A percentile compares a stretch with the other conserved stretches of the same genome.
Conservation (phyloP, 2,329 filamentous ascomycete species). For the Fusarium napiforme region DNA sequence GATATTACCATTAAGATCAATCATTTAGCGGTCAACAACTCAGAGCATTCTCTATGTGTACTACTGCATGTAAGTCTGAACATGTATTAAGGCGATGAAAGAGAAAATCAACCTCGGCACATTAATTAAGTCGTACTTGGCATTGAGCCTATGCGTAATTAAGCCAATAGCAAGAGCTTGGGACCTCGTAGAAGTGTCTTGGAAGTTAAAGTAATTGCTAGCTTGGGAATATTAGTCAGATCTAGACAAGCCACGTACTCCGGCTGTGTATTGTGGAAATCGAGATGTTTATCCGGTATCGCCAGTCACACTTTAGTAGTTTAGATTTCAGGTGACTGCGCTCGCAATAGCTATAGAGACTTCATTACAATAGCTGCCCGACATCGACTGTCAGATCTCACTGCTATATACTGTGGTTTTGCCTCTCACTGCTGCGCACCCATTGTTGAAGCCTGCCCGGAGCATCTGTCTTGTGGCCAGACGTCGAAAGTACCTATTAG, state of each 20-base stretch:
- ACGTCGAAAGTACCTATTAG: no score
- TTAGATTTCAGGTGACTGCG: not conserved
- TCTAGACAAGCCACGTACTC: not conserved
- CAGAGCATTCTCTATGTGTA: fast-evolving
- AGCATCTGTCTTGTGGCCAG: no score
- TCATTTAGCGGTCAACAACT: not conserved
- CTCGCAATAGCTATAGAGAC: not conserved
- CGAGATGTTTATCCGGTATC: no score
- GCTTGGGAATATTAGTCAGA: fast-evolving
- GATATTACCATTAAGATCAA: not conserved
- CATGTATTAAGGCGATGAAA: not conserved
- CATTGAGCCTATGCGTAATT: not conserved
- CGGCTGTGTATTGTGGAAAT: no score
- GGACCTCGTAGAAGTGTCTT: fast-evolving
- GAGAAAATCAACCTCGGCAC: not conserved
- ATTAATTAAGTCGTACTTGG: not conserved
- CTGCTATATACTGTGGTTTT: no score
- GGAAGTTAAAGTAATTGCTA: fast-evolving
- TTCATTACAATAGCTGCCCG: not conserved
- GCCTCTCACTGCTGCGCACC: no score
- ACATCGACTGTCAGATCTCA: no score
- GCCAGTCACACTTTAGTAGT: fast-evolving
- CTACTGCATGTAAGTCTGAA: fast-evolving
- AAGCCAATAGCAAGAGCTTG: not conserved
- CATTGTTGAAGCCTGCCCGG: no score